Evolutionary conservation across 208 protist species (phyloP).

Genomic region (Herpetomonas samuelpessoai): DNA sequence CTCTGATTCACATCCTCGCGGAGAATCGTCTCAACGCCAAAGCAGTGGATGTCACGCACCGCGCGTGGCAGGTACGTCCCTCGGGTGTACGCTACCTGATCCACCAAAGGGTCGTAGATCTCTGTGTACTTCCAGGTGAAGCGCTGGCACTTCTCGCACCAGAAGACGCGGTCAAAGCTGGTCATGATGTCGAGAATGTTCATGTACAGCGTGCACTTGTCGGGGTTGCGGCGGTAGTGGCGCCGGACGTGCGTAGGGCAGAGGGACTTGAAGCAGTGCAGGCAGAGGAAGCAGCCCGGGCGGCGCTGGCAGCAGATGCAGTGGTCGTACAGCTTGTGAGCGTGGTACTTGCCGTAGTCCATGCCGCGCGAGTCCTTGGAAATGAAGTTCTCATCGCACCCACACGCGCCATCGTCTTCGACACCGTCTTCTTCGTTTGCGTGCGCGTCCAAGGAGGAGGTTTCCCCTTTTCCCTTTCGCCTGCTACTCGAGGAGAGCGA

Average conservation of each 20-base stretch:
- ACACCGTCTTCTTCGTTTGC: slow-evolving; percentile 16
- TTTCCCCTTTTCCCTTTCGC: neutral
- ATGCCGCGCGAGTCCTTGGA: slow-evolving; percentile 39
- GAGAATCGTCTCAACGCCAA: slow-evolving; percentile 50
- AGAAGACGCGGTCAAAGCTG: slow-evolving; percentile 76
- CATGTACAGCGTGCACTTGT: slow-evolving; percentile 55
- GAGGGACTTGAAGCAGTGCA: slow-evolving; percentile 58
- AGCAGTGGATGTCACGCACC: slow-evolving; percentile 61
- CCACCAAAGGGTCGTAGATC: slow-evolving; percentile 71
- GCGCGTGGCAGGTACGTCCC: slow-evolving; percentile 53
- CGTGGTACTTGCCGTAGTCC: slow-evolving; percentile 61
- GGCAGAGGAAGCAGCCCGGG: slow-evolving; percentile 63
- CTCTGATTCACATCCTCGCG: slow-evolving; percentile 20
- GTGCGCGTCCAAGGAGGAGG: neutral
- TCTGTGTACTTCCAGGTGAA: slow-evolving; percentile 82
- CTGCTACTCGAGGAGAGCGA: neutral
- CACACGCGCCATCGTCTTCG: slow-evolving; percentile 36
- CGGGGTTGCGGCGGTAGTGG: slow-evolving; percentile 37
- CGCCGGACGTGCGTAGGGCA: slow-evolving; percentile 68
- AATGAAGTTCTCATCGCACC: slow-evolving; percentile 44
- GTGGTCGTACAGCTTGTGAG: slow-evolving; percentile 51
- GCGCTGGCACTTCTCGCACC: slow-evolving; percentile 66
- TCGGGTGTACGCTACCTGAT: slow-evolving; percentile 61
- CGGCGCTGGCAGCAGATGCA: slow-evolving; percentile 56
- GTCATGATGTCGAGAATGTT: slow-evolving; percentile 79